Evolutionary conservation across 768 basidiomycete species (phyloP), one percentile per base, ranked within the genome.

Genomic region (Calocybe cyanea): DNA sequence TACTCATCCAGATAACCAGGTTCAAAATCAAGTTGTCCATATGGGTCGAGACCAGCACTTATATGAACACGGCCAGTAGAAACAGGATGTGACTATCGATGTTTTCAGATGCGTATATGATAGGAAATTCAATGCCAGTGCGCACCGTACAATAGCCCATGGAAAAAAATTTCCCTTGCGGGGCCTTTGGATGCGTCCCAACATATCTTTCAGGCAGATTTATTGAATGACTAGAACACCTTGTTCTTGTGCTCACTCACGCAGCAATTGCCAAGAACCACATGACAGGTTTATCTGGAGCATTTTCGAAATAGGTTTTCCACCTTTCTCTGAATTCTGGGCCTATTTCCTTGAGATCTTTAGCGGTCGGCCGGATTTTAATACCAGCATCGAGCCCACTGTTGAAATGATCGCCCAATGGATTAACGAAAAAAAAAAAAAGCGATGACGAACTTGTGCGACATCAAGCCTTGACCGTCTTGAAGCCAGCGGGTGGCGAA

Each of bases 341-440:
- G 8, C 74, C 74, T 24, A 84, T 61, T 14, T 65, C 65, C 38
- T 71, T 64, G 18, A 81, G 63, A 31, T 84, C 82, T 4, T 67
- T 63, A 3, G 54, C 53, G 13, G 60, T 71, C 3, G 82, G 82
- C 21, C 83, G 69, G 10, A 81, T 53, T 53, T 80, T 83, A 49
- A 78, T 68, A 3, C 77, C 81, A 23, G 72, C 71, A 50, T 84
- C 78, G 24, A 75, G 53, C 2, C 66, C 76, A 52, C 80, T 82
- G 46, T n/a, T n/a, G 14, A 45, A 10, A 42, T 19, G 10, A 23
- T 9, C 24, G 35, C 14, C n/a, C n/a, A n/a, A 33, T 2, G 6
- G 14, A 6, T 28, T 40, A 38, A n/a, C n/a, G n/a, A n/a, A n/a
- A 2, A 9, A 9, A 2, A 44, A 17, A 34, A 6, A 15, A n/a